Base-by-base conservation (phyloP, 116 monocot species). In the Zostera marina region DNA sequence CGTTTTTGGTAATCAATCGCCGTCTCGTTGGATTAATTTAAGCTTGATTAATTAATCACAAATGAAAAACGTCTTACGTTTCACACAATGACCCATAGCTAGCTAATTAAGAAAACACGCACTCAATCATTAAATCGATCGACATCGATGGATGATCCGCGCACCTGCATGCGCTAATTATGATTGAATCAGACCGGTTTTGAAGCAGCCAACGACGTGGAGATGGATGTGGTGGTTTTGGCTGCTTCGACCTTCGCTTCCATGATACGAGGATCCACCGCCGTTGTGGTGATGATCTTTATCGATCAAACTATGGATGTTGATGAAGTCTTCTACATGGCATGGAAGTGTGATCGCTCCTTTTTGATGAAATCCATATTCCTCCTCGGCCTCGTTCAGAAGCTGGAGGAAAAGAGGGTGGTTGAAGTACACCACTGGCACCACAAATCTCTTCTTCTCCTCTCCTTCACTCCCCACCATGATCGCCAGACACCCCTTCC, bases 311-410 rank as follows among this genome's bases (percentile, higher is more conserved):
- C 22, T 67, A 43, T 53, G 74, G 32, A 87, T 68, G 17, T 63
- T 60, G 25, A 52, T 42, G 66, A 81, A 87, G 24, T 81, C 70
- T 26, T 72, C 63, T 23, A 74, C 73, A 62, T 53, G 67, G 70
- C 87, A 87, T 17, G 82, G 82, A 22, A 87, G 70, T 22, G 78
- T 68, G 42, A 87, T 75, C 45, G 78, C 63, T 8, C 87, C 87
- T 24, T 70, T 22, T 8, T 83, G 78, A 3, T 78, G 54, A 67
- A 83, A 83, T 4, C 83, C 83, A 48, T 75, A 78, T 72, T 73
- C 79, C 44, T 87, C 82, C 71, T 76, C 81, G 1, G 87, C 87
- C 58, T 63, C 78, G 73, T 73, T 75, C 15, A 87, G 63, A 45
- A 87, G 69, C 14, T 57, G 49, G 43, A 63, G 11, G 66, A 87